A percentile compares a stretch with the other conserved stretches of the same genome.
These are phyloP conservation scores for Cryptococcus maquisensis DNA, from an alignment of 1,284 basidiomycete genomes.

Conservation along the genomic window DNA sequence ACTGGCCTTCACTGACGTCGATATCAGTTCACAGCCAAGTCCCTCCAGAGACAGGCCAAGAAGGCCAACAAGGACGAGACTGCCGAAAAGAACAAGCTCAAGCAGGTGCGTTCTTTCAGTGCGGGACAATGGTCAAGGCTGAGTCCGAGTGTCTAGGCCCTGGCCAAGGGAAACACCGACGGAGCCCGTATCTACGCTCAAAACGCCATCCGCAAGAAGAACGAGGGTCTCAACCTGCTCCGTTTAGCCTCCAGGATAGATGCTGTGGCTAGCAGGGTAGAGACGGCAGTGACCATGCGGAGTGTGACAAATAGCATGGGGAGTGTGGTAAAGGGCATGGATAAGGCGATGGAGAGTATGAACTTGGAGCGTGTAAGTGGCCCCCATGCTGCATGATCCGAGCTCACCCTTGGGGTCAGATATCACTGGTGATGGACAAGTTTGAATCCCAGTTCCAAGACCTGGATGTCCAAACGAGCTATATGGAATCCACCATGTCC, in stretches of 20 bases:
- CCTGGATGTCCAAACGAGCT: slow-evolving; percentile 94
- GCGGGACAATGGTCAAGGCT: background rate
- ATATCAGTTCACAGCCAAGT: slow-evolving; percentile 90
- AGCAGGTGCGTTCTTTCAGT: slow-evolving; percentile 64
- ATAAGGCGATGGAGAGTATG: slow-evolving; percentile 99
- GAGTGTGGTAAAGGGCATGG: slow-evolving; percentile 95
- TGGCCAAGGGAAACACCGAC: slow-evolving; percentile 94
- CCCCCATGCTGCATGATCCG: background rate
- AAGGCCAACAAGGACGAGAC: slow-evolving; percentile 92
- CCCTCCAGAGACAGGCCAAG: slow-evolving; percentile 83
- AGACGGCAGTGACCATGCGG: slow-evolving; percentile 99
- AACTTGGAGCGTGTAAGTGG: slow-evolving; percentile 83
- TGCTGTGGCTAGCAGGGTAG: slow-evolving; percentile 91
- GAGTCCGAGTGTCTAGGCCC: slow-evolving; percentile 58
- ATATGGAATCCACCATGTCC: slow-evolving; percentile 97
- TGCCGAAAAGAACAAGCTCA: slow-evolving; percentile 76
- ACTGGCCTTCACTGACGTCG: slow-evolving; percentile 2
- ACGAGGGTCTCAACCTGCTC: slow-evolving; percentile 84
- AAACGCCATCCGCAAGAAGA: slow-evolving; percentile 98
- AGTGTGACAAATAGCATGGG: slow-evolving; percentile 86
- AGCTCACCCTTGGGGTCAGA: slow-evolving; percentile 55
- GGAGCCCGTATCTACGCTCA: slow-evolving; percentile 98
- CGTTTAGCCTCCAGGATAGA: slow-evolving; percentile 87
- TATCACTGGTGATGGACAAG: slow-evolving; percentile 98
- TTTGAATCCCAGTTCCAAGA: slow-evolving; percentile 96